Percentiles rank a stretch among this genome's conserved stretches.
phyloP scores from a whole-genome alignment of 2,329 filamentous ascomycete genomes.

The Septoria linicola region DNA sequence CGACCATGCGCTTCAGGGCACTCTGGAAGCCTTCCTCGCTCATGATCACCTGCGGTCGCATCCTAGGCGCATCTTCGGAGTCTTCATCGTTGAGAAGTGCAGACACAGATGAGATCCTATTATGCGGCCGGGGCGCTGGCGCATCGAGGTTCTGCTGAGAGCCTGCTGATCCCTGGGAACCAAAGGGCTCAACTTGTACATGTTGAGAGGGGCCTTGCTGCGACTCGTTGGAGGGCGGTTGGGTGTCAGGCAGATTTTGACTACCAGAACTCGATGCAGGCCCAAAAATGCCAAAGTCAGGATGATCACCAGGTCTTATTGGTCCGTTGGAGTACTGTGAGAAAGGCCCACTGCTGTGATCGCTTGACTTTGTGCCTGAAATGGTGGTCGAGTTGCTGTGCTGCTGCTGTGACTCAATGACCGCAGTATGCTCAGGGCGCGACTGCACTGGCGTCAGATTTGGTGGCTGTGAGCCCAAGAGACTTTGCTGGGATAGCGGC shows the following conservation, averaged over 20 bases:
- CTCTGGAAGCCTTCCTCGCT: slow-evolving; percentile 54
- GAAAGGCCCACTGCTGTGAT: slow-evolving; percentile 56
- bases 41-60: slow-evolving; percentile 39
- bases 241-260: slow-evolving; percentile 62
- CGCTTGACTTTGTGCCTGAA: slow-evolving; percentile 74
- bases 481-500: slow-evolving; percentile 28
- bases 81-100: slow-evolving; percentile 44
- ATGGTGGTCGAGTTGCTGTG: slow-evolving; percentile 91
- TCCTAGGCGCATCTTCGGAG: neutral
- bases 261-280: slow-evolving; percentile 51
- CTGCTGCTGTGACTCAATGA: slow-evolving; percentile 59
- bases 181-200: slow-evolving; percentile 1
- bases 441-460: slow-evolving; percentile 65
- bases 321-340: slow-evolving; percentile 66
- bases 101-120: slow-evolving; percentile 38
- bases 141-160: slow-evolving; percentile 32
- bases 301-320: slow-evolving; percentile 47
- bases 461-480: slow-evolving; percentile 47
- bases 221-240: slow-evolving; percentile 46
- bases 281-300: slow-evolving; percentile 56
- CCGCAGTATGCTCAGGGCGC: slow-evolving; percentile 58
- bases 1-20: slow-evolving; percentile 64
- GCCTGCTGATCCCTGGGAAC: slow-evolving; percentile 33
- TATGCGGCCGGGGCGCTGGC: slow-evolving; percentile 33
- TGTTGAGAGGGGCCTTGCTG: slow-evolving; percentile 36